Percentiles rank a stretch among this genome's conserved stretches.
Evolutionary conservation across 441 rosid genomes (phyloP).

Genomic region (Gossypium gossypioides): DNA sequence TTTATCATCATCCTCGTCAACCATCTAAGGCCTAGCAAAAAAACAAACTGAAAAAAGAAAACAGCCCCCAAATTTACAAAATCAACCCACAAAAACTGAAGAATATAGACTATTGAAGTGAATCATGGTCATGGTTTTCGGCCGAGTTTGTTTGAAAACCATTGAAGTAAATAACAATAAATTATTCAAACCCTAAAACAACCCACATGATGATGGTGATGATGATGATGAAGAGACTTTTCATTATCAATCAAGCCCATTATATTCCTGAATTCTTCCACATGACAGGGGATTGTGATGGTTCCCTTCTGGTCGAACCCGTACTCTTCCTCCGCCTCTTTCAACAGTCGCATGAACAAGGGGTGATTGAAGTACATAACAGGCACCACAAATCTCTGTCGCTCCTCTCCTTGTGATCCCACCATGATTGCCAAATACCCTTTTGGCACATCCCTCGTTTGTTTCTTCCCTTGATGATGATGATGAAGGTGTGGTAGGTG

Average conservation of each 20-base stretch:
- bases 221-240: slow-evolving; percentile 35
- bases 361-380: slow-evolving; percentile 82
- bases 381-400: slow-evolving; percentile 73
- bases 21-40: slow-evolving; percentile 6
- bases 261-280: slow-evolving; percentile 68
- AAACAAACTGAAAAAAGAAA: background rate
- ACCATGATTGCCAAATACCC: slow-evolving; percentile 86
- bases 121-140: slow-evolving; percentile 20
- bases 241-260: slow-evolving; percentile 64
- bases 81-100: background rate
- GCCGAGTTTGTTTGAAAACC: slow-evolving; percentile 24
- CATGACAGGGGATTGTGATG: slow-evolving; percentile 78
- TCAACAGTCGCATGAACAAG: slow-evolving; percentile 61
- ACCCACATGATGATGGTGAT: slow-evolving; percentile 28
- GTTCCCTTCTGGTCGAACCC: slow-evolving; percentile 88
- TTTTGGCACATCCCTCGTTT: slow-evolving; percentile 57
- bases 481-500: slow-evolving; percentile 36
- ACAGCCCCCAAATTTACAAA: slow-evolving; percentile 14
- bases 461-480: slow-evolving; percentile 30
- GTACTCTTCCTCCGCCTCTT: slow-evolving; percentile 82
- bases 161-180: background rate
- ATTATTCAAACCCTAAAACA: slow-evolving; percentile 61
- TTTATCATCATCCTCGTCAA: slow-evolving; percentile 16
- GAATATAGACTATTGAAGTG: background rate
- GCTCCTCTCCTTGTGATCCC: slow-evolving; percentile 56